Base-by-base conservation (phyloP, 805 yeast species). In the Lipomyces lipofer region DNA sequence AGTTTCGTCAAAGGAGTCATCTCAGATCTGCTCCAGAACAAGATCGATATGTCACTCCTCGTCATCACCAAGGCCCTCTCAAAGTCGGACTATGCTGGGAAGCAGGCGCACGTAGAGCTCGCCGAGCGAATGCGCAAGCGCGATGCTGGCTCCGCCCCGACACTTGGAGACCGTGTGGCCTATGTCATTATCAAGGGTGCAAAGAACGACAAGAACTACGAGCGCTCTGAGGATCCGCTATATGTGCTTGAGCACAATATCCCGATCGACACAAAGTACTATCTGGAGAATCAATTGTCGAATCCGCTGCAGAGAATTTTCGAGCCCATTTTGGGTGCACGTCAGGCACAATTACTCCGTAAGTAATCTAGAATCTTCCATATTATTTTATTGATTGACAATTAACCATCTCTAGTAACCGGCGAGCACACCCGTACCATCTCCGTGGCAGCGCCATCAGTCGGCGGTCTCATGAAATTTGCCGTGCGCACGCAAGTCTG, bases 111-210 rank as follows among this genome's bases (percentile, higher is more conserved):
- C 70, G 95, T 91, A 25, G 97, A 92, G 63, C 78, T 94, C 43
- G 97, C 99, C 0, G 96, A 91, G 65, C 78, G 97, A 64, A 94
- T 94, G 97, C 80, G 84, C 50, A 89, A 90, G 68, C 85, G 99
- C 75, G 99, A 94, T 67, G 86, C 96, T 0, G 99, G 99, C 22
- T 86, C 95, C 6, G 99, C 99, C 0, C 99, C 99, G 2, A 83
- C 89, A 10, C 78, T 94, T 45, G 99, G 99, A 54, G 99, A 94
- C 69, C 87, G 99, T 73, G 98, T 94, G 29, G 98, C 98, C 4
- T 94, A 92, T 68, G 99, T 94, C 32, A 91, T 94, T 55, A 85
- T 88, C 63, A 81, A 82, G 66, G 83, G 92, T 0, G 85, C 88
- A 4, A 84, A 88, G 48, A 87, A 88, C 53, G 82, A 75, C 45